Evolutionary conservation across 768 basidiomycete species (phyloP), one percentile per base, ranked within the genome.

Genomic region (Hypholoma sublateritium): DNA sequence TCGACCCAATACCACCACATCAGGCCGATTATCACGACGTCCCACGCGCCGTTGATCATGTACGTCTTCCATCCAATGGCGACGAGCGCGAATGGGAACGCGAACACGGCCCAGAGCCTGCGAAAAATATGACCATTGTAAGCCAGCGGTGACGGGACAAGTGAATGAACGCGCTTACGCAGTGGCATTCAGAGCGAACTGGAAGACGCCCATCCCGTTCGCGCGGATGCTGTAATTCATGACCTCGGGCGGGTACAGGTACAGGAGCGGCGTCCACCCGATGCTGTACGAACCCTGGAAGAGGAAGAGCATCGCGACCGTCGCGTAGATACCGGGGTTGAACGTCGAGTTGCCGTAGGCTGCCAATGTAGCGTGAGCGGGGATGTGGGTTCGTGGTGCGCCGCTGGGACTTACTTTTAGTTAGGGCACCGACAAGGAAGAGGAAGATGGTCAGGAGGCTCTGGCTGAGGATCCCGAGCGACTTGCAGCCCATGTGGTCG

Each of bases 41-140:
- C 57, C 57, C 58, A 62, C 16, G 61, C 61, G 44, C 61, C 61
- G 25, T 62, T 62, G 39, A 62, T 59, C 61, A 62, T 62, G 48
- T 62, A 62, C 2, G 57, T 59, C 52, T 62, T 62, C 61, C 61
- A 62, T 3, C 50, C 57, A 9, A 62, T 55, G n/a, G 57, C 57
- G 9, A 52, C 46, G 25, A 62, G 61, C 9, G 61, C 61, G 34
- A 62, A 47, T 16, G 61, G 61, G 45, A 62, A 59, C 16, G 61
- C 57, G 35, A 62, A 62, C 4, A 62, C 61, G 12, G 55, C 55
- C 47, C 57, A 51, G 0, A 62, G 41, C 6, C 61, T 62, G 34
- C 8, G 14, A 24, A 46, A 12, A 21, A 13, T 14, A 22, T n/a
- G 14, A 13, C 35, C 5, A 36, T 21, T 16, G 16, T 36, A 21